Conservation (phyloP, 768 basidiomycete genomes). For the Arthromyces matolae region DNA sequence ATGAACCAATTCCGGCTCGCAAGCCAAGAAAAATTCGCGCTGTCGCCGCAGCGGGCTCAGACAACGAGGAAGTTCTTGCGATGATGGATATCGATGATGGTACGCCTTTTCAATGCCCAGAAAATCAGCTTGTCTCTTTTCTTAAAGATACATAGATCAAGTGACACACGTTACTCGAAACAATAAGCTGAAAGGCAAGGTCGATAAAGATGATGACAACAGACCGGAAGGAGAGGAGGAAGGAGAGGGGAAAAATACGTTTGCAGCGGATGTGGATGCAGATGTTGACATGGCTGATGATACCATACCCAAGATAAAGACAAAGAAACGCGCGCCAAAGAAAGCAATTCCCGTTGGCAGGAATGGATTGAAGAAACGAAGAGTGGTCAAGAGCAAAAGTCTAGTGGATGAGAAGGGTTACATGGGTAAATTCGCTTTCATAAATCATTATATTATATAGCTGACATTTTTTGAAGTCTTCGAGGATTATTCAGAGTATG, state of each 20-base stretch:
- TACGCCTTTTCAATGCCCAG: conserved; percentile 21
- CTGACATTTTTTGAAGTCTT: conserved; percentile 41
- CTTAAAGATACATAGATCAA: conserved; percentile 24
- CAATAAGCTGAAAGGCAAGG: conserved; percentile 3
- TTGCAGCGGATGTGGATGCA: conserved; percentile 24
- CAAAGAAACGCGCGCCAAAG: conserved; percentile 45
- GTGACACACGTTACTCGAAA: conserved; percentile 27
- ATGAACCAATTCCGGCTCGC: conserved; percentile 35
- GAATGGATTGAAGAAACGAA: conserved; percentile 75
- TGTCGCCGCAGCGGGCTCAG: conserved; percentile 29
- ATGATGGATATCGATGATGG: conserved; percentile 82
- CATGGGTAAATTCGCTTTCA: conserved; percentile 44
- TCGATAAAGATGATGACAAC: conserved; percentile 19
- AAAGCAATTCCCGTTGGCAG: conserved; percentile 67
- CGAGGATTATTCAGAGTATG: conserved; percentile 79
- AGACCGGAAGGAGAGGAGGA: conserved; percentile 23
- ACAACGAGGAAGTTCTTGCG: conserved; percentile 47
- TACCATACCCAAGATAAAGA: conserved; percentile 27
- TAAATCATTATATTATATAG: background rate
- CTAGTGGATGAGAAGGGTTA: conserved; percentile 67
- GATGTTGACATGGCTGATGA: conserved; percentile 39
- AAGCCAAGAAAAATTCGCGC: conserved; percentile 28
- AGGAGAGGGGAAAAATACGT: conserved; percentile 21
- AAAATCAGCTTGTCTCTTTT: background rate
- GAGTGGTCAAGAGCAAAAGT: conserved; percentile 55